Evolutionary conservation across 306 rosid species (phyloP).

Genomic region (Vigna unguiculata): DNA sequence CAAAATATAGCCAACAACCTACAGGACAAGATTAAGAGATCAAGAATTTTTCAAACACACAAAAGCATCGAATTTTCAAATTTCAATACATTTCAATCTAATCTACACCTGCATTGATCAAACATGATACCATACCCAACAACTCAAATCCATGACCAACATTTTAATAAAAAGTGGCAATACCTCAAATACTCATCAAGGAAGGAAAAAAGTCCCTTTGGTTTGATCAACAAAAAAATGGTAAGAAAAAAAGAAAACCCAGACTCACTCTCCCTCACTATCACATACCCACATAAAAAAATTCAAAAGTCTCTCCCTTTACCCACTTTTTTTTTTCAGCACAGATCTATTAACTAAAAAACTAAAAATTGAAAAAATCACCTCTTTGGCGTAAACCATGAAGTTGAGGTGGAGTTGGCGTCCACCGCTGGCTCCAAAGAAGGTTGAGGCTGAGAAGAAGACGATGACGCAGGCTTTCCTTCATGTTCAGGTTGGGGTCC

Average conservation of each 20-base stretch:
- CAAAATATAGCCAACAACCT: constrained; percentile 85
- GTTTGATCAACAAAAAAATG: constrained; percentile 27
- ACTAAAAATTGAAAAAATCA: constrained; percentile 1
- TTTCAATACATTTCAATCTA: not conserved
- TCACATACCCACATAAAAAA: constrained; percentile 30
- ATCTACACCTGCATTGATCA: constrained; percentile 19
- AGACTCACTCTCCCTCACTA: not conserved
- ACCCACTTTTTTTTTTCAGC: constrained; percentile 27
- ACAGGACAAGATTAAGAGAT: constrained; percentile 34
- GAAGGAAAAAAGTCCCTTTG: not conserved
- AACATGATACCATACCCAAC: constrained; percentile 10
- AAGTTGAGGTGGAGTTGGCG: constrained; percentile 43
- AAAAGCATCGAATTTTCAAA: constrained; percentile 32
- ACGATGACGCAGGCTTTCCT: not conserved
- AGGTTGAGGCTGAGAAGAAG: constrained; percentile 30
- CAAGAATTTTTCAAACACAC: constrained; percentile 22
- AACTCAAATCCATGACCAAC: not conserved
- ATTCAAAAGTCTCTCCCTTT: constrained; percentile 21
- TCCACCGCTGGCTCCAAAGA: constrained; percentile 27
- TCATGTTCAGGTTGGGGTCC: constrained; percentile 32
- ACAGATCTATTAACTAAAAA: constrained; percentile 31
- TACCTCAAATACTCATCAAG: not conserved
- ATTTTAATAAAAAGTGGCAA: not conserved
- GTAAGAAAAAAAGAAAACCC: not conserved
- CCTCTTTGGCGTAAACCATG: constrained; percentile 92